Percentiles rank a stretch among this genome's conserved stretches.
phyloP scores from a whole-genome alignment of 768 basidiomycete genomes.

The Exidia glandulosa region DNA sequence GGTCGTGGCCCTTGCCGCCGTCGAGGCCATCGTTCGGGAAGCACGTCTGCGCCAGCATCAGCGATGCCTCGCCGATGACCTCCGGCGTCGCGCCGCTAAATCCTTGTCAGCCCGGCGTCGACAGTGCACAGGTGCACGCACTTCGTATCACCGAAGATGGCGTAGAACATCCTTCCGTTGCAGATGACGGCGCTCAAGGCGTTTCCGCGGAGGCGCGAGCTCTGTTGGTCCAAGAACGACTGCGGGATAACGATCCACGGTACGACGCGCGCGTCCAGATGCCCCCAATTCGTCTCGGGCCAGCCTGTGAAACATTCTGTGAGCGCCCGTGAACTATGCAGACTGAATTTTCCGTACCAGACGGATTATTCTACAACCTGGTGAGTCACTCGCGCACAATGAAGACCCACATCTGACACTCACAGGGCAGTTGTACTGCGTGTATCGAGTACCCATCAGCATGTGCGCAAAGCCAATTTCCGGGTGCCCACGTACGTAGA shows the following conservation, averaged over 20 bases:
- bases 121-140: not conserved
- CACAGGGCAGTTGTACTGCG: not conserved
- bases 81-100: not conserved
- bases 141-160: not conserved
- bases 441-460: not conserved
- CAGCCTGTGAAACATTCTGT: not conserved
- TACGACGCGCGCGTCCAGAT: not conserved
- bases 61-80: not conserved
- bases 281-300: not conserved
- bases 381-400: no score
- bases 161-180: not conserved
- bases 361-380: not conserved
- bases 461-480: not conserved
- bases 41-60: not conserved
- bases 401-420: not conserved
- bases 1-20: not conserved
- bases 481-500: not conserved
- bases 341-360: not conserved
- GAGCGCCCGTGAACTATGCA: no score
- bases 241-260: not conserved
- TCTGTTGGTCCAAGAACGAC: not conserved
- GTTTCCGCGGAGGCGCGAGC: not conserved
- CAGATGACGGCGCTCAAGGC: not conserved
- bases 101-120: not conserved
- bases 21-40: not conserved